phyloP scores from a whole-genome alignment of 2,329 filamentous ascomycete species.

The Fusarium sp. region DNA sequence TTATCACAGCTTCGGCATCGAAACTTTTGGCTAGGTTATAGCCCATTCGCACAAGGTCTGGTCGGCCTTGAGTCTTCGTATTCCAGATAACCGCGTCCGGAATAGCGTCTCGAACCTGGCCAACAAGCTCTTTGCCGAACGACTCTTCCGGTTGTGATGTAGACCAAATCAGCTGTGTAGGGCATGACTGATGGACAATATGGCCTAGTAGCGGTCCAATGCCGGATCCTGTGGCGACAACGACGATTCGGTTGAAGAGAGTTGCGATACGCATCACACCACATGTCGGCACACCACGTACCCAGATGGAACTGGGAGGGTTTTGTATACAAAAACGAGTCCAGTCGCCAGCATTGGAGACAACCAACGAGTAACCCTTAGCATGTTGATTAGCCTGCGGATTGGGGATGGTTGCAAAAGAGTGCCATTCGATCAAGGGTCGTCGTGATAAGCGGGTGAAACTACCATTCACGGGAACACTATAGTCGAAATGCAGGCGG shows the following conservation, averaged over 20 bases:
- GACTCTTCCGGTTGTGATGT: conserved; percentile 69
- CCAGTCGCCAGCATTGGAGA: conserved; percentile 82
- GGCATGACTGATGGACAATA: conserved; percentile 60
- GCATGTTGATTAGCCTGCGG: conserved; percentile 48
- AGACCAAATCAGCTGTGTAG: conserved; percentile 74
- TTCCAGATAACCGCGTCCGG: conserved; percentile 74
- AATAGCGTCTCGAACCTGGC: conserved; percentile 66
- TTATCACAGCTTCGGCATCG: conserved; percentile 74
- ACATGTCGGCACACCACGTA: conserved; percentile 72
- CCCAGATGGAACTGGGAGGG: conserved; percentile 71
- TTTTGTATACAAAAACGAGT: conserved; percentile 70
- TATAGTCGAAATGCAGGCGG: conserved; percentile 74
- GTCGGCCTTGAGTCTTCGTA: conserved; percentile 66
- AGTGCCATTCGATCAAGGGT: conserved; percentile 77
- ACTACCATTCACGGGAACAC: conserved; percentile 60
- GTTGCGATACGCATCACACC: conserved; percentile 75
- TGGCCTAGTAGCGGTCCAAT: conserved; percentile 75
- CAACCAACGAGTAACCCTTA: conserved; percentile 71
- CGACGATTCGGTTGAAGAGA: conserved; percentile 71
- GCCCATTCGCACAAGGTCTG: conserved; percentile 62
- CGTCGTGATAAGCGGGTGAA: conserved; percentile 66
- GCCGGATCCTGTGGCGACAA: conserved; percentile 78
- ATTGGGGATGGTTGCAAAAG: conserved; percentile 78
- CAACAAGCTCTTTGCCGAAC: conserved; percentile 67
- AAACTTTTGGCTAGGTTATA: conserved; percentile 66